Evolutionary conservation across 2,329 filamentous ascomycete species (phyloP).

Genomic region (Xylariaceae sp.): DNA sequence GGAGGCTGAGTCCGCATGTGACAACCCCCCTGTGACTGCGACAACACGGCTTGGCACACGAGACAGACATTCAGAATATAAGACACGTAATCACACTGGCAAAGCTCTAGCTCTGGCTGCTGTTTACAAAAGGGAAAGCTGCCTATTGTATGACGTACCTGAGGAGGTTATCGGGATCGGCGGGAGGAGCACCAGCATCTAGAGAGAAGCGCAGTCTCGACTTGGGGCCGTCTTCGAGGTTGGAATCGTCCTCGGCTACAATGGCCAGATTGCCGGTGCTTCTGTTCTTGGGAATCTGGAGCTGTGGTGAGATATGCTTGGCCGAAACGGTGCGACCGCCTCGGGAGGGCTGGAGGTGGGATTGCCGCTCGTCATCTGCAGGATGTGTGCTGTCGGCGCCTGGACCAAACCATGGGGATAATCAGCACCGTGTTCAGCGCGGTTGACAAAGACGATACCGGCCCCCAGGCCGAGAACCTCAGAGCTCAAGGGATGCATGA

Average conservation of each 20-base stretch:
- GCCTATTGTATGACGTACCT: too few species aligned
- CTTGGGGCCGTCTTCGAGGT: constrained; percentile 40
- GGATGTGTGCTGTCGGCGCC: constrained; percentile 38
- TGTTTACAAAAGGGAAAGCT: not conserved
- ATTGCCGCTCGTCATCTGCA: constrained; percentile 34
- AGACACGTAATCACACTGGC: not conserved
- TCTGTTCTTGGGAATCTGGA: constrained; percentile 59
- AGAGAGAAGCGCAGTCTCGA: constrained; percentile 70
- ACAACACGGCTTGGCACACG: not conserved
- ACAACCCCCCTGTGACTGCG: not conserved
- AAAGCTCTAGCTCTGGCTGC: not conserved
- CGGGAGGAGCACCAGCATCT: constrained; percentile 54
- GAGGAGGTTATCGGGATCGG: too few species aligned
- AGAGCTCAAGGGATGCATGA: constrained; percentile 9
- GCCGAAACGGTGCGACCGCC: constrained; percentile 33
- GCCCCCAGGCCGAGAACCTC: too few species aligned
- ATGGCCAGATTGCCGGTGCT: constrained; percentile 60
- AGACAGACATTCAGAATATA: not conserved
- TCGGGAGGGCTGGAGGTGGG: constrained; percentile 11
- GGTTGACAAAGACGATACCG: too few species aligned
- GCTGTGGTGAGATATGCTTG: constrained; percentile 42
- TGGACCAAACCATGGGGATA: constrained; percentile 27
- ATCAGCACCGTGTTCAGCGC: constrained; percentile 14
- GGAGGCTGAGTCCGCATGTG: constrained; percentile 13
- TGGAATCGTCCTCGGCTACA: constrained; percentile 34